Conservation (phyloP, 176 grass and related monocot genomes). For the Calamus simplicifolius region DNA sequence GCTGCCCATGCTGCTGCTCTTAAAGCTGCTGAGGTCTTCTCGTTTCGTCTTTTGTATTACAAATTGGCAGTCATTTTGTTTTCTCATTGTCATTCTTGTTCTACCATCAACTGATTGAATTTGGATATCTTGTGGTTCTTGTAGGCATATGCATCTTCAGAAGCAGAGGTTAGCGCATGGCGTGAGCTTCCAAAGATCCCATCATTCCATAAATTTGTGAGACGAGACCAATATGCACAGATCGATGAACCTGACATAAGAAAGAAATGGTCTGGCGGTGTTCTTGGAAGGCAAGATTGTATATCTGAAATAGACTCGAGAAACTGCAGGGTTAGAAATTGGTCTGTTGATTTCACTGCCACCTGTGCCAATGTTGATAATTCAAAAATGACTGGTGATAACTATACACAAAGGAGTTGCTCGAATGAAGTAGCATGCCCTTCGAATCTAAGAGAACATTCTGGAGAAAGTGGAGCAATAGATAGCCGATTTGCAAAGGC, state of each 20-base stretch:
- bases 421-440: constrained; percentile 57
- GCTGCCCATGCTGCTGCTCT: constrained; percentile 80
- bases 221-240: constrained; percentile 42
- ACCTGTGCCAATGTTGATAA: constrained; percentile 56
- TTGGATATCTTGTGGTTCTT: constrained; percentile 6
- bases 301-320: constrained; percentile 62
- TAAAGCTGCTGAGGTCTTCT: constrained; percentile 75
- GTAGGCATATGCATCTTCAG: constrained; percentile 88
- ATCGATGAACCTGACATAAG: constrained; percentile 70
- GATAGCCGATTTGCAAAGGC: constrained; percentile 63
- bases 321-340: constrained; percentile 59
- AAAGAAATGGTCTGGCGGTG: constrained; percentile 46
- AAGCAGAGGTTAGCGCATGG: constrained; percentile 59
- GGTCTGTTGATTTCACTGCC: constrained; percentile 29
- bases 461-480: constrained; percentile 47
- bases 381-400: constrained; percentile 64
- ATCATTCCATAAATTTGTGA: constrained; percentile 84
- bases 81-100: background rate
- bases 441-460: constrained; percentile 55
- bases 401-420: constrained; percentile 41
- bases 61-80: background rate
- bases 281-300: constrained; percentile 57
- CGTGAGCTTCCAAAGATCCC: constrained; percentile 93
- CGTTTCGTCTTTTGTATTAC: background rate
- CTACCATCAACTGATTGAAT: constrained; percentile 1